Base-by-base conservation (phyloP, 1,139 yeast genomes). In the Sugiyamaella grinbergsii region DNA sequence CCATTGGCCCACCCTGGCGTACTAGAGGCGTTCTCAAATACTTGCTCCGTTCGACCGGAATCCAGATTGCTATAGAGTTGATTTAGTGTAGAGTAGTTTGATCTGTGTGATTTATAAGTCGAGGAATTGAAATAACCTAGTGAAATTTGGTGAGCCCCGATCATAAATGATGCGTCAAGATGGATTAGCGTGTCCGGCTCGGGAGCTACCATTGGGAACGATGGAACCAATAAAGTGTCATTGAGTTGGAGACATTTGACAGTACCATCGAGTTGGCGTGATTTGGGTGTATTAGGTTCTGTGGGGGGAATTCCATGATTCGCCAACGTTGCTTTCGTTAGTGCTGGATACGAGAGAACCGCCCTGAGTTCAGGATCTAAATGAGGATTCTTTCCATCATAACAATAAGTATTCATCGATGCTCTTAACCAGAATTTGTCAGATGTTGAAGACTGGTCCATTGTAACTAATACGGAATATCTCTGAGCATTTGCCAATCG, bases 401-500 rank as follows among this genome's bases (percentile, higher is more conserved):
- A 69, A 56, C 77, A 74, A 54, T 64, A 66, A 20, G 64, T 58
- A 60, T 75, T 62, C 66, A 74, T 60, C 51, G 64, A 58, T 29
- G 76, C 64, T 53, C 73, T 62, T 58, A 73, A 57, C 66, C 71
- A 72, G 58, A 63, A 65, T 33, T 56, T 50, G 18, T 58, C 56
- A 1, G 53, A 36, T 1, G 28, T 24, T 7, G 42, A 43, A 23
- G 37, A 19, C 15, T 50, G 49, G 31, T 55, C 49, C 10, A 57
- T 53, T 10, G 67, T 70, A 20, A 82, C 58, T 54, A 82, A 65
- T 1, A 81, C 81, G 3, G 85, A 79, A 65, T 84, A 84, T 62
- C 95, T 76, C 70, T 87, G 95, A 19, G 90, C 94, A 33, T 83
- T 85, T 1, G 89, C 79, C 32, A 86, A 66, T 56, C 81, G 79